A percentile compares a stretch with the other conserved stretches of the same genome.
Evolutionary conservation across 768 basidiomycete species (phyloP).

Genomic region (Podaxis mareebaensis): DNA sequence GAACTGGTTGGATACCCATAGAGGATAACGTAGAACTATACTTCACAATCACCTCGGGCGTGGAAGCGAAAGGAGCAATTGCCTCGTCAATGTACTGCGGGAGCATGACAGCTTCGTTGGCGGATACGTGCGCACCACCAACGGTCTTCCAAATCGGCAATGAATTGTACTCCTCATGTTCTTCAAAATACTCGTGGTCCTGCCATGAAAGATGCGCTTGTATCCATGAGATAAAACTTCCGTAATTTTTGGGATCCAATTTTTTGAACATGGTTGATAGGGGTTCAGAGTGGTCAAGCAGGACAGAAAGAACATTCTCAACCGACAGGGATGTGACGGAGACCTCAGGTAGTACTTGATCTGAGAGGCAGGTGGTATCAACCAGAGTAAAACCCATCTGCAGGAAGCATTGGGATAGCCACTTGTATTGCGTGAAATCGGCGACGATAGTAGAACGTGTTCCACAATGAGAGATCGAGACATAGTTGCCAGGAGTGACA

Average conservation of each 20-base stretch:
- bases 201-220: background rate
- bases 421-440: conserved; percentile 16
- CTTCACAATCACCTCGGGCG: background rate
- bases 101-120: conserved; percentile 9
- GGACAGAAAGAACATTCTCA: background rate
- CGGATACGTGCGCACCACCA: background rate
- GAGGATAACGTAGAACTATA: background rate
- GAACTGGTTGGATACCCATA: conserved; percentile 3
- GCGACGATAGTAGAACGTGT: conserved; percentile 26
- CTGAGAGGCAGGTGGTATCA: conserved; percentile 19
- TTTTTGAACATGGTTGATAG: background rate
- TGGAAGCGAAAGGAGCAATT: conserved; percentile 3
- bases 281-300: background rate
- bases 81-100: background rate
- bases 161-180: background rate
- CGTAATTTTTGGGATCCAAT: background rate
- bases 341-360: conserved; percentile 13
- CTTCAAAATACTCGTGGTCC: background rate
- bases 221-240: background rate
- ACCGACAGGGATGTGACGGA: background rate
- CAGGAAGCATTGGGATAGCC: conserved; percentile 34
- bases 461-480: conserved; percentile 32
- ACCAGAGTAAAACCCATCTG: conserved; percentile 14
- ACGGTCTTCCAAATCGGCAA: conserved; percentile 8
- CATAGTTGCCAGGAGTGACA: conserved; percentile 23